Evolutionary conservation across 2,329 filamentous ascomycete genomes (phyloP), one percentile per base, ranked within the genome.

Genomic region (Cryoendolithus antarcticus): DNA sequence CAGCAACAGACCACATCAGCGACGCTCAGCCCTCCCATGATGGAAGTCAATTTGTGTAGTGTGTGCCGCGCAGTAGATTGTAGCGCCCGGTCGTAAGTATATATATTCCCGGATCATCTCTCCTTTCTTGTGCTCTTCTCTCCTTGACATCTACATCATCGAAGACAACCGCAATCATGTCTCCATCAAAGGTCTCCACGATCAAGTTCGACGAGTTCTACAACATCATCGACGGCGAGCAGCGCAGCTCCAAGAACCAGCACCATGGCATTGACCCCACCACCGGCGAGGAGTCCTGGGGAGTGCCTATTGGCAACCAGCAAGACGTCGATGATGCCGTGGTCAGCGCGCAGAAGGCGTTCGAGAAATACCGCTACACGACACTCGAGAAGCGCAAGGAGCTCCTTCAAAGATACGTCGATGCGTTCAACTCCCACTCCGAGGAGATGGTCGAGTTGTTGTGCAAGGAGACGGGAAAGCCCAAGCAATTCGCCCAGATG

Each of bases 121-220:
- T 3, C 8, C 21, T 6, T 19, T 9, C 11, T 24, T 19, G 5
- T 35, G 9, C 13, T 12, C 32, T 30, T 30, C 32, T 24, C 11
- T 6, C 15, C 10, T 11, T n/a, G 12, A 9, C 8, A 30, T 19
- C 28, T 27, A 31, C 36, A 32, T 19, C 30, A 38, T 32, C 34
- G 15, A 33, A 33, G 31, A 34, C 31, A 34, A 4, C 36, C 40
- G 28, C 19, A 36, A 62, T 39, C 47, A 67, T 67, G 65, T 65
- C 64, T 58, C 63, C 64, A 28, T 61, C 59, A 44, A 66, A 66
- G 46, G 56, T 63, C 11, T 56, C 57, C 36, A 51, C 45, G 37
- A 53, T 62, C 47, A 47, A 49, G 37, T 63, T 53, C 44, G 56
- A 57, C 43, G 52, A 51, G 34, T 63, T 63, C 55, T 48, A 51